phyloP scores from a whole-genome alignment of 108 stramenopile genomes.

The Cyclotella choctawhatcheeana region DNA sequence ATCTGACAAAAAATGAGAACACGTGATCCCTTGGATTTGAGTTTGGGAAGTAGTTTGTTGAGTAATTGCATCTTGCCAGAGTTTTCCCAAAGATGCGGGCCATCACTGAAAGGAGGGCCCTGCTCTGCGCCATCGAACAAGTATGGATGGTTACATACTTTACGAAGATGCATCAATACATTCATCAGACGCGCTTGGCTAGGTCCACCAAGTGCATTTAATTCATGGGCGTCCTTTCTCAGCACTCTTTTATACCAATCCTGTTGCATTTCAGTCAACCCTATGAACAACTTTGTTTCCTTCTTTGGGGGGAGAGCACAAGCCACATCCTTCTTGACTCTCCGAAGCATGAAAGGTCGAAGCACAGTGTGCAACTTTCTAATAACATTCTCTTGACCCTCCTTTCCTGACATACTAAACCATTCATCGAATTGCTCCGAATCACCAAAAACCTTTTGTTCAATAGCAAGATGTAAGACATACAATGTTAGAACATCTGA shows the following conservation, averaged over 20 bases:
- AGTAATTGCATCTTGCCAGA: slow-evolving; percentile 92
- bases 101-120: slow-evolving; percentile 96
- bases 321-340: slow-evolving; percentile 98
- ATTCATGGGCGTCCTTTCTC: slow-evolving; percentile 90
- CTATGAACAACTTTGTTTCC: slow-evolving; percentile 88
- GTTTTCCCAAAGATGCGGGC: slow-evolving; percentile 98
- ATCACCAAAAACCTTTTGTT: too few relatives aligned
- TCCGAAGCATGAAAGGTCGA: slow-evolving; percentile 97
- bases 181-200: slow-evolving; percentile 92
- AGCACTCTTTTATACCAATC: slow-evolving; percentile 95
- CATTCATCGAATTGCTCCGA: slow-evolving; percentile 96
- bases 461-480: too few relatives aligned
- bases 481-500: too few relatives aligned
- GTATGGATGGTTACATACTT: slow-evolving; percentile 99
- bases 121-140: slow-evolving; percentile 97
- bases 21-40: slow-evolving; percentile 89
- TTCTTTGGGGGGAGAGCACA: slow-evolving; percentile 95
- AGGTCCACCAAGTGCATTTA: slow-evolving; percentile 94
- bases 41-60: slow-evolving; percentile 94
- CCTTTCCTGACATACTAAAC: slow-evolving; percentile 72
- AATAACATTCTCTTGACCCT: slow-evolving; percentile 93
- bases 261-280: slow-evolving; percentile 95
- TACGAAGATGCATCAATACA: slow-evolving; percentile 97
- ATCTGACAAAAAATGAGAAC: slow-evolving; percentile 98
- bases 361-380: slow-evolving; percentile 97